Percentiles rank a stretch among this genome's conserved stretches.
Conservation (phyloP, 106 monocot genomes). For the Allium cepa region DNA sequence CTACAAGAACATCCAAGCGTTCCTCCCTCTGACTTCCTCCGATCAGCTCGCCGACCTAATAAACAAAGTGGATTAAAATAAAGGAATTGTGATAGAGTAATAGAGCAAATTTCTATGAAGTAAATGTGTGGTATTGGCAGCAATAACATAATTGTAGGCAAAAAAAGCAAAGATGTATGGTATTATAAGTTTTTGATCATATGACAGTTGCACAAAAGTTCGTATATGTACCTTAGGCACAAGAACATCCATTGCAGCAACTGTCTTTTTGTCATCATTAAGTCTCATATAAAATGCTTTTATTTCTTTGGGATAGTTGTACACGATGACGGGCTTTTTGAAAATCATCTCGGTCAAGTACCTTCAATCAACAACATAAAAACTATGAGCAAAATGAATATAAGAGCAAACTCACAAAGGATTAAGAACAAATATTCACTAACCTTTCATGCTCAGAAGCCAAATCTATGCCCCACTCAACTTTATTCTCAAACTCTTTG, state of each 20-base stretch:
- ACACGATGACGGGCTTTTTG: conserved; percentile 70
- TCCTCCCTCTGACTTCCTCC: conserved; percentile 98
- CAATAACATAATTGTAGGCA: background rate
- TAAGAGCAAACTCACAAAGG: conserved; percentile 3
- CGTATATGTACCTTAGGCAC: conserved; percentile 51
- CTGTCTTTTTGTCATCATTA: conserved; percentile 63
- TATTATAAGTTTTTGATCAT: background rate
- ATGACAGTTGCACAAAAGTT: background rate
- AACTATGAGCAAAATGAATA: background rate
- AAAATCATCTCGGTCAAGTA: conserved; percentile 77
- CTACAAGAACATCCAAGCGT: conserved; percentile 54
- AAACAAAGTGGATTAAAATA: background rate
- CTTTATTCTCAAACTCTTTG: conserved; percentile 65
- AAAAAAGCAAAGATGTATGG: background rate
- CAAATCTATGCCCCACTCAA: conserved; percentile 67
- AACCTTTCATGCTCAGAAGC: conserved; percentile 29
- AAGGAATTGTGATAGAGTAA: background rate
- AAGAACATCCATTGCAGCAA: conserved; percentile 86
- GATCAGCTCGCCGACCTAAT: conserved; percentile 87
- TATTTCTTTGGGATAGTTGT: conserved; percentile 71
- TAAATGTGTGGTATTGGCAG: background rate
- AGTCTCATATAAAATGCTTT: conserved; percentile 80
- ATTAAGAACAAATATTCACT: background rate
- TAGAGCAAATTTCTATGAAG: too few species aligned
- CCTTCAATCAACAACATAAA: conserved; percentile 29